phyloP scores from a whole-genome alignment of 371 early-diverging fungal genomes.

The Mucor piriformis region DNA sequence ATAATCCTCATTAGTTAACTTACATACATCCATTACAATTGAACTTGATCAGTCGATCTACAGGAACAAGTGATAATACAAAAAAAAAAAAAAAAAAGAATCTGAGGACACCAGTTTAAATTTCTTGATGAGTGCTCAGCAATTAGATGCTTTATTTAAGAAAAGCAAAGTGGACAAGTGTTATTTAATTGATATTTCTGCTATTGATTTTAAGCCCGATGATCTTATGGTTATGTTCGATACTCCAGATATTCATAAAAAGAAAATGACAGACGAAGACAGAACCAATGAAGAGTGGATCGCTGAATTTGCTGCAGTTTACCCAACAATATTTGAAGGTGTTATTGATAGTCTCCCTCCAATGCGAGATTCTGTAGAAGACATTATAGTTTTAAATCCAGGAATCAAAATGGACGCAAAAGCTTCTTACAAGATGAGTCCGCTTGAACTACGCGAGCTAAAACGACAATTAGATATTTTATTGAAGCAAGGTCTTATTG shows the following conservation, averaged over 20 bases:
- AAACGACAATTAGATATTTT: conserved; percentile 35
- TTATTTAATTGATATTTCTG: not conserved
- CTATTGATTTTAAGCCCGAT: not conserved
- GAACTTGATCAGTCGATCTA: not conserved
- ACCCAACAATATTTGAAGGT: conserved; percentile 1
- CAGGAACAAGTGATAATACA: not conserved
- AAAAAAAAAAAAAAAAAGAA: not conserved
- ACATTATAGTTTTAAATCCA: conserved; percentile 17
- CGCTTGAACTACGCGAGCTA: conserved; percentile 37
- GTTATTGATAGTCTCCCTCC: conserved; percentile 11
- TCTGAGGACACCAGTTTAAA: not conserved
- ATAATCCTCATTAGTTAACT: not conserved
- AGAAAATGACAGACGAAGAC: not conserved
- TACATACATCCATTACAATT: not conserved
- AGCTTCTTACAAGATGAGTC: conserved; percentile 33
- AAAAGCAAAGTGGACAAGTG: not conserved
- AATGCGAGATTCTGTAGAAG: conserved; percentile 12
- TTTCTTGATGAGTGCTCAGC: not conserved
- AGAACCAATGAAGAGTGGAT: not conserved
- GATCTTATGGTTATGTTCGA: not conserved
- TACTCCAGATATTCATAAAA: not conserved
- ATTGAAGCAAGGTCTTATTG: conserved; percentile 16
- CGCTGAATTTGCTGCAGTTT: not conserved
- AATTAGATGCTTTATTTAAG: not conserved
- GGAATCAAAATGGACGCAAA: conserved; percentile 12